Conservation (phyloP, 2,329 filamentous ascomycete genomes). For the Biscogniauxia marginata region DNA sequence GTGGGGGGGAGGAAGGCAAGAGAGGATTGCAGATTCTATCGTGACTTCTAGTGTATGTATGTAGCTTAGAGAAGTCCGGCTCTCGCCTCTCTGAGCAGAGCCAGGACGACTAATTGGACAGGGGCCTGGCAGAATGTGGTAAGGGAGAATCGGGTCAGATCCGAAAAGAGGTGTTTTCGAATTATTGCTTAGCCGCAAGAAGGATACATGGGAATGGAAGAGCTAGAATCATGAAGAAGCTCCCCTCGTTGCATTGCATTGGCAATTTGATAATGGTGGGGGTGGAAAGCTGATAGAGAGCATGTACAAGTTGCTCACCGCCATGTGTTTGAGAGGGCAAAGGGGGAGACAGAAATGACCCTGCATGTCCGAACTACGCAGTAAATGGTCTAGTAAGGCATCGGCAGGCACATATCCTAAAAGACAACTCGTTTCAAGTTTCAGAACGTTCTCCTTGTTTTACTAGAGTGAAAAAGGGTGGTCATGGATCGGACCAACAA, state of each 20-base stretch:
- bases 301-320: not conserved
- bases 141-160: not conserved
- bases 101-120: not conserved
- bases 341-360: slow-evolving; percentile 7
- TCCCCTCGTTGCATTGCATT: slow-evolving; percentile 3
- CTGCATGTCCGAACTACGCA: slow-evolving; percentile 8
- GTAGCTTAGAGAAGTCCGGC: too few species aligned
- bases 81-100: not conserved
- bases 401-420: slow-evolving; percentile 19
- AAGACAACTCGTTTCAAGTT: slow-evolving; percentile 1
- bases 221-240: slow-evolving; percentile 15
- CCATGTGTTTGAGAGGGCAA: slow-evolving; percentile 9
- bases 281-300: not conserved
- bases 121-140: not conserved
- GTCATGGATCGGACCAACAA: not conserved
- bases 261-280: not conserved
- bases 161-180: not conserved
- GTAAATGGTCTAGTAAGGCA: slow-evolving; percentile 6
- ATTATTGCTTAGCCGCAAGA: slow-evolving; percentile 12
- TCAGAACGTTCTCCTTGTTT: not conserved
- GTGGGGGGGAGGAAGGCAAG: not conserved
- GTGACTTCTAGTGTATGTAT: not conserved
- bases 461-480: not conserved
- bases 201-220: slow-evolving; percentile 8
- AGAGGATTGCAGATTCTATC: not conserved